Evolutionary conservation across 768 basidiomycete genomes (phyloP), one percentile per base, ranked within the genome.

Genomic region (Porphyrellus cyaneotinctus): DNA sequence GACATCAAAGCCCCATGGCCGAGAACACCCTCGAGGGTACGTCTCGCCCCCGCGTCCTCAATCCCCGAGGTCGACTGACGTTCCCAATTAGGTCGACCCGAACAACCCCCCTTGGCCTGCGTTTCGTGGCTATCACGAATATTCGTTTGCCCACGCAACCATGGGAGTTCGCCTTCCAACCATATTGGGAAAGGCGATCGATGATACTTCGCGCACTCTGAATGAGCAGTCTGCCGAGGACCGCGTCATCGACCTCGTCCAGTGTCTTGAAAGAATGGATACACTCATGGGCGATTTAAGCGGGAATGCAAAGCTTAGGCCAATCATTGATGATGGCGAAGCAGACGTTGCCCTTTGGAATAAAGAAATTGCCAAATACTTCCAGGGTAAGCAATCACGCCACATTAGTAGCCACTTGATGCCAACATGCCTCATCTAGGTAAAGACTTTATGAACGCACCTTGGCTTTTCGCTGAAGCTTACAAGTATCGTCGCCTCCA

Each of bases 121-220:
- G 0, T 90, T 81, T 69, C 84, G 88, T 38, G 87, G 87, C 5
- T 88, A 90, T 66, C 82, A 85, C 67, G 84, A 89, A 62, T 89
- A 85, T 66, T 90, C 85, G 0, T 91, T 91, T 64, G 87, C 86
- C 35, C 83, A 95, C 71, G 95, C 92, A 30, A 95, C 94, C 4
- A 97, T 97, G 94, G 90, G 91, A 55, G 85, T 88, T n/a, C 86
- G 95, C 43, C 82, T 97, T 23, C 95, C 95, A 2, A 95, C 95
- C 36, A 97, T 97, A 58, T 77, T 97, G 43, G 91, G 92, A 58
- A 97, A 97, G 73, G 95, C 90, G 13, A 94, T 97, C 62, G 93
- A 95, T 63, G 95, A 97, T 65, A 78, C 86, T 10, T 88, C 87
- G 49, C 82, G 84, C 61, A 97, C 94, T 24, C 80, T 97, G 60